These are phyloP conservation scores for Nicotiana tabacum DNA, from an alignment of 257 asterid species.

Conservation along the genomic window DNA sequence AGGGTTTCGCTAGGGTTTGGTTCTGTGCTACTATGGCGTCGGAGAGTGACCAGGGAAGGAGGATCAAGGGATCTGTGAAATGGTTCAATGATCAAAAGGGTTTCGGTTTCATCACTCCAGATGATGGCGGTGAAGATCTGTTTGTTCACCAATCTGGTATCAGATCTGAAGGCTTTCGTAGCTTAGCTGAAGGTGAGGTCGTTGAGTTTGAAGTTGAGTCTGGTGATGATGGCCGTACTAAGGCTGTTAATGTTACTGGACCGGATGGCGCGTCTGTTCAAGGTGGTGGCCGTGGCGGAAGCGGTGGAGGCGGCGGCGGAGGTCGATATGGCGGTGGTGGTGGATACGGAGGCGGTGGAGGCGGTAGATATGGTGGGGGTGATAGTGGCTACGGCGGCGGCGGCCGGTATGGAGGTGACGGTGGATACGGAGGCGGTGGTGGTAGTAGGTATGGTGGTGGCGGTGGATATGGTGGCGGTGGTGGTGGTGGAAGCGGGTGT, in stretches of 20 bases:
- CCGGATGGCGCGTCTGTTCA: slow-evolving; percentile 49
- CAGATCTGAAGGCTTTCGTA: slow-evolving; percentile 57
- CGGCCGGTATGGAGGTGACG: neutral
- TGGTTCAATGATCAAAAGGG: slow-evolving; percentile 85
- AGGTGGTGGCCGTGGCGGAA: slow-evolving; percentile 42
- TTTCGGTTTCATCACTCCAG: slow-evolving; percentile 73
- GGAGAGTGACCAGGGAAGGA: slow-evolving; percentile 23
- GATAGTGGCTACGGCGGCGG: neutral
- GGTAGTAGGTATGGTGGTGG: neutral
- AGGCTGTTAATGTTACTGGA: slow-evolving; percentile 57
- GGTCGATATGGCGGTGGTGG: neutral
- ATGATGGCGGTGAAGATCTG: slow-evolving; percentile 68
- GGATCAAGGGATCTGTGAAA: slow-evolving; percentile 57
- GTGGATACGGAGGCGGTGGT: neutral
- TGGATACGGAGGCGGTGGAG: neutral
- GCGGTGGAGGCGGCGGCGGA: neutral
- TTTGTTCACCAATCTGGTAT: slow-evolving; percentile 75
- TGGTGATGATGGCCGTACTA: slow-evolving; percentile 51
- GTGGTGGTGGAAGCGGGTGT: slow-evolving; percentile 18
- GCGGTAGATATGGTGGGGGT: neutral
- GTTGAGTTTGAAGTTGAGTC: slow-evolving; percentile 57
- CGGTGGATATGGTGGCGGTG: neutral
- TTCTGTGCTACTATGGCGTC: slow-evolving; percentile 16
- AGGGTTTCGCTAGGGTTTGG: neutral
- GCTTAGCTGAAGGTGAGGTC: slow-evolving; percentile 64